Conservation (phyloP, 2,329 filamentous ascomycete genomes). For the Penicillium olsonii region DNA sequence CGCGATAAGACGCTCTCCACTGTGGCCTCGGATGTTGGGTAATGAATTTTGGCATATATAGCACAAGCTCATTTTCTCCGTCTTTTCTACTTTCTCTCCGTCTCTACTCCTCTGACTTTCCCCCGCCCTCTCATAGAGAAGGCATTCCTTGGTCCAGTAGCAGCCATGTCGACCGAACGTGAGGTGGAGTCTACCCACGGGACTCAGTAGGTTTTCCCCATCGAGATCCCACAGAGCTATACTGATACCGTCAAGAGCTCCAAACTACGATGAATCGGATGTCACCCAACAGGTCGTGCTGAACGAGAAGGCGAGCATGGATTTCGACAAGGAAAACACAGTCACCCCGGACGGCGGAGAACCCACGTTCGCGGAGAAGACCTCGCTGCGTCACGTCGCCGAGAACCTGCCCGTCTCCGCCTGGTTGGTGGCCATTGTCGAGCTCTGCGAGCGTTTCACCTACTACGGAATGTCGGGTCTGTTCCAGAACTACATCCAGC, state of each 20-base stretch:
- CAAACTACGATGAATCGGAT: slow-evolving; percentile 19
- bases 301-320: slow-evolving; percentile 27
- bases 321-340: slow-evolving; percentile 34
- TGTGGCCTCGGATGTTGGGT: slow-evolving; percentile 17
- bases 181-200: slow-evolving; percentile 28
- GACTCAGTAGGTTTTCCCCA: slow-evolving; percentile 19
- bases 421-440: slow-evolving; percentile 59
- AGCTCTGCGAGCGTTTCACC: slow-evolving; percentile 60
- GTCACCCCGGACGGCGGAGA: slow-evolving; percentile 52
- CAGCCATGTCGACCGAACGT: slow-evolving; percentile 28
- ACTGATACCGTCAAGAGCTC: slow-evolving; percentile 15
- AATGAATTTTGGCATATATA: slow-evolving; percentile 24
- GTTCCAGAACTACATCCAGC: slow-evolving; percentile 59
- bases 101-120: slow-evolving; percentile 12
- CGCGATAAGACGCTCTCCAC: slow-evolving; percentile 70
- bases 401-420: slow-evolving; percentile 58
- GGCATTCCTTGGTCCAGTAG: slow-evolving; percentile 6
- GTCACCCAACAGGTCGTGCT: slow-evolving; percentile 16
- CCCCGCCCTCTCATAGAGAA: slow-evolving; percentile 8
- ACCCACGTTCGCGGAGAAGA: slow-evolving; percentile 55
- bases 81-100: background rate
- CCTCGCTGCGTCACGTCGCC: slow-evolving; percentile 53
- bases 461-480: slow-evolving; percentile 58
- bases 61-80: slow-evolving; percentile 26
- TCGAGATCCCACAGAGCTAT: background rate